phyloP scores from a whole-genome alignment of 2,329 filamentous ascomycete species.

The Pseudogymnoascus sp. region DNA sequence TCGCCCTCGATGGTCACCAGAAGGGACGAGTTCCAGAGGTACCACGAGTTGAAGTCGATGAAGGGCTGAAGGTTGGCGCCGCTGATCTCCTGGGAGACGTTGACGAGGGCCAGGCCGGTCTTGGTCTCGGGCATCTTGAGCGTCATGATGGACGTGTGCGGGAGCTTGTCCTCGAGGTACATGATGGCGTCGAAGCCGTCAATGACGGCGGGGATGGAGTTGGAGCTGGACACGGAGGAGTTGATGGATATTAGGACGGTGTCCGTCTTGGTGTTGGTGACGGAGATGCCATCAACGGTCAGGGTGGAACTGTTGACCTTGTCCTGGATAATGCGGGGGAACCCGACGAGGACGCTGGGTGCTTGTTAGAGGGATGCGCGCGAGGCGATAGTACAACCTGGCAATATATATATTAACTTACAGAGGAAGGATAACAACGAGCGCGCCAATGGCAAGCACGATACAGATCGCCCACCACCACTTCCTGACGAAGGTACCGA shows the following conservation, averaged over 20 bases:
- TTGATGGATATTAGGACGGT: slow-evolving; percentile 40
- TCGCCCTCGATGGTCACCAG: slow-evolving; percentile 42
- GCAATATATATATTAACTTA: not conserved
- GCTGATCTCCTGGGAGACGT: slow-evolving; percentile 32
- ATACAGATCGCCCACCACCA: not conserved
- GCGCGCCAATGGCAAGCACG: not conserved
- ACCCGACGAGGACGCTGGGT: slow-evolving; percentile 46
- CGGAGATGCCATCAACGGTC: slow-evolving; percentile 39
- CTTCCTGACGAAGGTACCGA: not conserved
- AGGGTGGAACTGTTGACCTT: slow-evolving; percentile 44
- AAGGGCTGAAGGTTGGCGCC: slow-evolving; percentile 21
- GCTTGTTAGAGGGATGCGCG: not conserved
- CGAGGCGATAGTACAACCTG: not conserved
- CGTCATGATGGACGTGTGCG: slow-evolving; percentile 19
- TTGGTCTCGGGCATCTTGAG: slow-evolving; percentile 26
- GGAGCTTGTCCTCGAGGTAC: slow-evolving; percentile 29
- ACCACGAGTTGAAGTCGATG: slow-evolving; percentile 38
- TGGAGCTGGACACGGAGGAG: slow-evolving; percentile 38
- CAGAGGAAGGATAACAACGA: not conserved
- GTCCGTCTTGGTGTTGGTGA: slow-evolving; percentile 41
- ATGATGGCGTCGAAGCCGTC: slow-evolving; percentile 44
- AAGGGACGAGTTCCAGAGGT: slow-evolving; percentile 41
- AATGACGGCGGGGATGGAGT: slow-evolving; percentile 44
- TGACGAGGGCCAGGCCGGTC: slow-evolving; percentile 32
- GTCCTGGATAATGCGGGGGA: slow-evolving; percentile 48